Conservation (phyloP, 805 yeast species). For the Candida namnaoensis region DNA sequence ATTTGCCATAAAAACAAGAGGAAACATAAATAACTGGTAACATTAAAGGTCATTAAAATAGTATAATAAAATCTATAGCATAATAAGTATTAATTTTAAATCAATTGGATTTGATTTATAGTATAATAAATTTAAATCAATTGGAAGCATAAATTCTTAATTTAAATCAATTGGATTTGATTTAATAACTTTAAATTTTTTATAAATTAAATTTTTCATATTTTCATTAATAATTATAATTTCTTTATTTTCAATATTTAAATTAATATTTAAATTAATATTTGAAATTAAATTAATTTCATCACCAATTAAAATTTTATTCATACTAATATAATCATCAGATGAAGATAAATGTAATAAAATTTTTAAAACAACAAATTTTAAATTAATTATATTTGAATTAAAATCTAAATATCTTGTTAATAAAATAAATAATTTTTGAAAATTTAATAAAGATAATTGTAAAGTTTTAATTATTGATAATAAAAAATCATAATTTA, state of each 20-base stretch:
- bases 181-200: constrained; percentile 11
- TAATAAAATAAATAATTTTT: constrained; percentile 1
- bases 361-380: not conserved
- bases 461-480: not conserved
- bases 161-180: not conserved
- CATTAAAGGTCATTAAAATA: no score
- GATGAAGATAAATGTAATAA: not conserved
- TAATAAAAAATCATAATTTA: not conserved
- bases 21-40: no score
- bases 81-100: no score
- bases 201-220: constrained; percentile 12
- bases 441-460: not conserved
- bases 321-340: no score
- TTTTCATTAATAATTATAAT: constrained; percentile 10
- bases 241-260: constrained; percentile 5
- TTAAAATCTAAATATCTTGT: not conserved
- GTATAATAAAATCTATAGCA: no score
- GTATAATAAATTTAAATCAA: no score
- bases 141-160: no score
- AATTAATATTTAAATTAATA: not conserved
- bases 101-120: no score
- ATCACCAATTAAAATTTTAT: no score
- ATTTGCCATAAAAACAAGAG: no score
- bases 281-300: not conserved
- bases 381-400: no score